phyloP scores from a whole-genome alignment of 2,329 filamentous ascomycete genomes.

The Pseudocercospora cruenta region DNA sequence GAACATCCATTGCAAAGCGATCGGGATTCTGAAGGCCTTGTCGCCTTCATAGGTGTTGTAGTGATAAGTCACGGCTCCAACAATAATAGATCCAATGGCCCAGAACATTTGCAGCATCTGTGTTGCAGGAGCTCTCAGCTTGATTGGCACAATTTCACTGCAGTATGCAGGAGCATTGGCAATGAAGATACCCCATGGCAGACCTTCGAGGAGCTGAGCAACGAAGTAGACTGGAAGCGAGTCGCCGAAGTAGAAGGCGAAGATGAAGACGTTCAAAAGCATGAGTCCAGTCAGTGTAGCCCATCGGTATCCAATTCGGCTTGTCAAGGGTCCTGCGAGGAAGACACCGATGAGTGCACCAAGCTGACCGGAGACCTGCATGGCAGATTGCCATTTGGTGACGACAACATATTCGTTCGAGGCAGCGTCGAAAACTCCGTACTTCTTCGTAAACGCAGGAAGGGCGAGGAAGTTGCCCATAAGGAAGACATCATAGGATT shows the following conservation, averaged over 20 bases:
- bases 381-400: constrained; percentile 61
- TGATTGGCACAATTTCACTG: constrained; percentile 63
- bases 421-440: constrained; percentile 45
- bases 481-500: constrained; percentile 66
- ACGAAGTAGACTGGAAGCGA: constrained; percentile 54
- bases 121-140: constrained; percentile 60
- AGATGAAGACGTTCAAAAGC: constrained; percentile 62
- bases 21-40: constrained; percentile 49
- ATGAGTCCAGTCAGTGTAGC: constrained; percentile 61
- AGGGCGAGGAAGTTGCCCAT: constrained; percentile 63
- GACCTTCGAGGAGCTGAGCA: constrained; percentile 62
- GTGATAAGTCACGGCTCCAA: constrained; percentile 59
- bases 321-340: constrained; percentile 64
- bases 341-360: constrained; percentile 65
- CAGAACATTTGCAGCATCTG: constrained; percentile 70
- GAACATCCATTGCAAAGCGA: constrained; percentile 63
- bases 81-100: constrained; percentile 65
- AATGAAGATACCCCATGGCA: constrained; percentile 70
- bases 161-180: constrained; percentile 67
- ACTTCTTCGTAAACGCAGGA: constrained; percentile 50
- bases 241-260: constrained; percentile 61
- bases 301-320: constrained; percentile 62
- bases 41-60: constrained; percentile 47
- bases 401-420: constrained; percentile 47
- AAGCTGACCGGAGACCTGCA: constrained; percentile 59